These are phyloP conservation scores for Nothopassalora personata DNA, from an alignment of 2,329 filamentous ascomycete species.

Conservation along the genomic window DNA sequence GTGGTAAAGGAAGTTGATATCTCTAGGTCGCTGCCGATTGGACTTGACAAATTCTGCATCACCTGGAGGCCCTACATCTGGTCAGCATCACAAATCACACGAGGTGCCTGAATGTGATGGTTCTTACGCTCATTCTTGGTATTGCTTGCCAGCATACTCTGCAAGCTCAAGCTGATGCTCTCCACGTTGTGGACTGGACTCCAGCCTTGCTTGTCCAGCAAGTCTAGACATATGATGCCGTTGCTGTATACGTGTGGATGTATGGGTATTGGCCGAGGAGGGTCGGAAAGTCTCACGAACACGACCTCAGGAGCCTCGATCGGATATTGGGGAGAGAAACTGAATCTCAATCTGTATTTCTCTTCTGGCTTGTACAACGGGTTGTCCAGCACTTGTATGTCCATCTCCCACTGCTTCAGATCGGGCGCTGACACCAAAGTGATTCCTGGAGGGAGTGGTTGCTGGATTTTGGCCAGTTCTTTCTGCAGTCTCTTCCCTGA, in stretches of 20 bases:
- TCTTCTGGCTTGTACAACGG: constrained; percentile 72
- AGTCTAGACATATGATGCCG: constrained; percentile 94
- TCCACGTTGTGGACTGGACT: constrained; percentile 95
- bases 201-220: constrained; percentile 85
- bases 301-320: constrained; percentile 96
- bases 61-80: constrained; percentile 59
- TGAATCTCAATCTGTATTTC: constrained; percentile 79
- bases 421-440: constrained; percentile 73
- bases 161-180: constrained; percentile 92
- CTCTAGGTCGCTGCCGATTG: constrained; percentile 72
- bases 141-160: constrained; percentile 97
- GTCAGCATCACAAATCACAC: constrained; percentile 3
- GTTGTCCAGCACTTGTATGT: constrained; percentile 90
- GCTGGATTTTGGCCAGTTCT: constrained; percentile 56
- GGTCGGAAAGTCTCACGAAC: constrained; percentile 60
- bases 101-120: background rate
- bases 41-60: constrained; percentile 82
- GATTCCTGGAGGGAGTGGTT: constrained; percentile 62
- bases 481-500: constrained; percentile 40
- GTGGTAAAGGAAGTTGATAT: constrained; percentile 92
- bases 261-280: constrained; percentile 67
- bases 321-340: constrained; percentile 76
- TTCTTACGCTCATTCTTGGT: constrained; percentile 69
- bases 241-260: constrained; percentile 98
- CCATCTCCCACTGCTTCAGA: constrained; percentile 84